Evolutionary conservation across 768 basidiomycete genomes (phyloP).

Genomic region (Tylopilus rubrobrunneus): DNA sequence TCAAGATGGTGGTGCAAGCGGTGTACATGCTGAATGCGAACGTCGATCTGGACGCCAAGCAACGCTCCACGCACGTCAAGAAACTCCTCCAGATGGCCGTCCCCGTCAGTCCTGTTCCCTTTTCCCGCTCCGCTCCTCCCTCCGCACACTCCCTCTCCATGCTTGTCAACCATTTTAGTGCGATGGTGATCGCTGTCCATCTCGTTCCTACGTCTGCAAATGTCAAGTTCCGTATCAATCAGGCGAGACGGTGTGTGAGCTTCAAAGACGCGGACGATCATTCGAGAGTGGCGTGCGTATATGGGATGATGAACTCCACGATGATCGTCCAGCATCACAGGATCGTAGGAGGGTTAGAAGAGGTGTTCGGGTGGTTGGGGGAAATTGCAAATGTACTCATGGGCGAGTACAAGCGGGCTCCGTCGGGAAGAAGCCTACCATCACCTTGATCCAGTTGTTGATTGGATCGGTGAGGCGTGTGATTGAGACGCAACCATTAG

Average conservation of each 20-base stretch:
- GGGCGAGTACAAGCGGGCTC: constrained; percentile 45
- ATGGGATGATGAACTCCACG: constrained; percentile 68
- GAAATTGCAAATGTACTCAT: constrained; percentile 55
- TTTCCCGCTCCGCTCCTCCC: constrained; percentile 51
- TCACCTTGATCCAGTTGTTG: constrained; percentile 46
- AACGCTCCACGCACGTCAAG: constrained; percentile 45
- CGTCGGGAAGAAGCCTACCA: constrained; percentile 24
- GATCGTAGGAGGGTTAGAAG: constrained; percentile 40
- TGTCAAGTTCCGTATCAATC: constrained; percentile 52
- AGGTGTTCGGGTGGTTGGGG: constrained; percentile 59
- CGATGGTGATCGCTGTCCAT: constrained; percentile 64
- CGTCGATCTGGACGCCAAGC: constrained; percentile 30
- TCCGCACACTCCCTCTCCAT: constrained; percentile 58
- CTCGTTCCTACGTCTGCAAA: constrained; percentile 54
- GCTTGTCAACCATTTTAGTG: constrained; percentile 79
- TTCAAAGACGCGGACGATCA: constrained; percentile 63
- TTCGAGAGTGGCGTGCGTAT: constrained; percentile 68
- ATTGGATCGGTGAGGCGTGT: constrained; percentile 56
- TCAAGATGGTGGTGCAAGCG: constrained; percentile 77
- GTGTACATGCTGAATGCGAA: constrained; percentile 30
- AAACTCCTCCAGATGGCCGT: constrained; percentile 70
- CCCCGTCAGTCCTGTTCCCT: constrained; percentile 67
- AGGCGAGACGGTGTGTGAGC: constrained; percentile 60
- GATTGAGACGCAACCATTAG: constrained; percentile 38
- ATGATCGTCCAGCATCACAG: constrained; percentile 54